A percentile compares a stretch with the other conserved stretches of the same genome.
Evolutionary conservation across 1,139 yeast species (phyloP).

Genomic region (Meyerozyma guilliermondii): DNA sequence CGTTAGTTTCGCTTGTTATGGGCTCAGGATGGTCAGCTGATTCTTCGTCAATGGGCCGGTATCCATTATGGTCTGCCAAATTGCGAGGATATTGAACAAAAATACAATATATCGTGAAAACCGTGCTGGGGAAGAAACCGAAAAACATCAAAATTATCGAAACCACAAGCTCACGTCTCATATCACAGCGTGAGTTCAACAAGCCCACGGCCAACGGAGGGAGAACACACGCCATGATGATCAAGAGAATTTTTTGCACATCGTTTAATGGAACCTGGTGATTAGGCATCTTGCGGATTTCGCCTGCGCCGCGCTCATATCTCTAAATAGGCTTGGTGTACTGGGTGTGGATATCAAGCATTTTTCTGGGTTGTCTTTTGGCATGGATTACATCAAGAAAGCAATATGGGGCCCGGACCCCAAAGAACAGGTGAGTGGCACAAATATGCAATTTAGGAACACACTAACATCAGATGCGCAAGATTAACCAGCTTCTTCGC

Average conservation of each 20-base stretch:
- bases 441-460: no score
- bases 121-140: constrained; percentile 35
- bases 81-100: constrained; percentile 17
- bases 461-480: constrained; percentile 54
- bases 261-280: constrained; percentile 4
- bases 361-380: no score
- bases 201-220: constrained; percentile 40
- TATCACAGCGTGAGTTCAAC: constrained; percentile 21
- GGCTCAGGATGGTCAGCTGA: constrained; percentile 1
- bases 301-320: neutral
- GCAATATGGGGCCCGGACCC: constrained; percentile 97
- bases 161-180: constrained; percentile 32
- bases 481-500: constrained; percentile 75
- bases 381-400: constrained; percentile 70
- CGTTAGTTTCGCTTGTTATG: neutral
- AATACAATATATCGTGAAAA: constrained; percentile 32
- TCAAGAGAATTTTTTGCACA: constrained; percentile 19
- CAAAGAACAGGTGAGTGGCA: constrained; percentile 67
- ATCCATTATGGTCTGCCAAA: constrained; percentile 2
- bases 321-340: neutral
- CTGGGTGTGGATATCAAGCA: no score
- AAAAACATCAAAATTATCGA: constrained; percentile 30
- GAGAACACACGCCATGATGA: constrained; percentile 27
- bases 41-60: constrained; percentile 4
- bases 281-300: neutral